Evolutionary conservation across 257 asterid genomes (phyloP), one percentile per base, ranked within the genome.

Genomic region (Datura wrightii): DNA sequence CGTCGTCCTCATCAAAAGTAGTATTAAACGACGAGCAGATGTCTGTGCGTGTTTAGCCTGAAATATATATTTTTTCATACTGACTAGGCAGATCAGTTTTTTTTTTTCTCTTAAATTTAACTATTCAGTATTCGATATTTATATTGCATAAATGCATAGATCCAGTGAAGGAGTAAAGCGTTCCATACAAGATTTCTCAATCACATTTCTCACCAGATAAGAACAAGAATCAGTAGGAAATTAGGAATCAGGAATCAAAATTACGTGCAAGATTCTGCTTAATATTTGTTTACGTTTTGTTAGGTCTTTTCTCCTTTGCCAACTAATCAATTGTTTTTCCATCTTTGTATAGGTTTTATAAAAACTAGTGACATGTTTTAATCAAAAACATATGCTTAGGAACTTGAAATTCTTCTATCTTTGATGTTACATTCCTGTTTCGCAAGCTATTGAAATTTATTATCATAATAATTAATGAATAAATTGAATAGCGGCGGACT

Each of bases 211-310:
- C 31, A 24, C 31, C 31, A 24, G 41, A 46, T 72, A 48, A 63
- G 13, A 24, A 6, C 39, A 76, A 46, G 41, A 72, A 48, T 19
- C 19, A 11, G 42, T 34, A 65, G 46, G 44, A 65, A 65, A 15
- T 15, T 48, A 11, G 80, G 81, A 66, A 66, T 66, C 24, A 37
- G 11, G 11, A 74, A 7, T 74, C 36, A 24, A 19, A 50, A 50
- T 6, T 76, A 50, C 62, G 82, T 76, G 82, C 82, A 76, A 50
- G 82, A 50, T 50, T 76, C 19, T 1, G 31, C 62, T 76, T 48
- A 50, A 74, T 46, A 10, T 74, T 46, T 74, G 42, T 74, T 74
- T 24, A 48, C 42, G 14, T 48, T 74, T 74, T 48, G 81, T 76
- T 76, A 76, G 81, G 81, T 50, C 2, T 24, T 34, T 48, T 76